Evolutionary conservation across 2,329 filamentous ascomycete genomes (phyloP).

Genomic region (Colletotrichum sublineola): DNA sequence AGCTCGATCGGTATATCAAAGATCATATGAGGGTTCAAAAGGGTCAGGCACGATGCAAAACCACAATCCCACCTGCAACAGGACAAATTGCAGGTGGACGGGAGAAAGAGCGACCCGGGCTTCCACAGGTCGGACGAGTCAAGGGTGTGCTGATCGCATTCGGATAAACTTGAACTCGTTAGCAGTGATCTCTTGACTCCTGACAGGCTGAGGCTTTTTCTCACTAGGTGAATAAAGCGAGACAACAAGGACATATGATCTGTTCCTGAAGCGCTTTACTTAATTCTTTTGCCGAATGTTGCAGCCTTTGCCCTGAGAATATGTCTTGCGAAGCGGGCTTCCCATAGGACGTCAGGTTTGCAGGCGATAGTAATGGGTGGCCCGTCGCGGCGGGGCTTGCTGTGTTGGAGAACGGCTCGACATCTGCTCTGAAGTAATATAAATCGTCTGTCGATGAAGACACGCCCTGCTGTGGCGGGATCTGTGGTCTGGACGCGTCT

Average conservation of each 20-base stretch:
- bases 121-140: no score
- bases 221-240: slow-evolving; percentile 4
- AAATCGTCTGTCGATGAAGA: not conserved
- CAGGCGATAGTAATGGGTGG: not conserved
- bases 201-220: not conserved
- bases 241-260: slow-evolving; percentile 13
- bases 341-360: slow-evolving; percentile 14
- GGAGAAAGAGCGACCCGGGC: no score
- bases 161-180: not conserved
- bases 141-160: not conserved
- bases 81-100: not conserved
- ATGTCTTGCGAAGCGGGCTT: slow-evolving; percentile 12
- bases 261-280: slow-evolving; percentile 21
- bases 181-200: not conserved
- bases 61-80: not conserved
- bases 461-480: not conserved
- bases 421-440: not conserved
- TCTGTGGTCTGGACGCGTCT: not conserved
- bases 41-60: not conserved
- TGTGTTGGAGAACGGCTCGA: not conserved
- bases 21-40: no score
- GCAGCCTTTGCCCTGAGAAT: not conserved
- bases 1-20: no score
- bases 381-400: not conserved
- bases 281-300: not conserved